Conservation (phyloP, 805 yeast genomes). For the Wickerhamiella vanderwaltii region DNA sequence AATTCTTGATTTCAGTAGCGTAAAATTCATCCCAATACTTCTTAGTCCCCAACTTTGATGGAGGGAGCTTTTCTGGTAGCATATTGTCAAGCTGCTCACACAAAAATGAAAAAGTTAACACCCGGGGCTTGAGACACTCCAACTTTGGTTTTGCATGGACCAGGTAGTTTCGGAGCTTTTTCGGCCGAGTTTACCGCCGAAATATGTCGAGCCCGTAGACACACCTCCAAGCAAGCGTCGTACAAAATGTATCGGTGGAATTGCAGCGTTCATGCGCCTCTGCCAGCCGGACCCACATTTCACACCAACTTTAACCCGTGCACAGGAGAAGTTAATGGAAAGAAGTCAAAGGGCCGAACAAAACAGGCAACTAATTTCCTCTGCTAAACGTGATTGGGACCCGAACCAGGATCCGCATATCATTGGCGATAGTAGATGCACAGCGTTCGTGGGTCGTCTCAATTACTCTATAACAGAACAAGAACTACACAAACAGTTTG, state of each 20-base stretch:
- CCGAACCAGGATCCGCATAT: slow-evolving; percentile 47
- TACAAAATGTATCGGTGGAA: background rate
- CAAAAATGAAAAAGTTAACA: no score
- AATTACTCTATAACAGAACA: slow-evolving; percentile 52
- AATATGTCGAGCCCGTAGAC: background rate
- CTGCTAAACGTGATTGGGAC: no score
- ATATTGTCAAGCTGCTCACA: no score
- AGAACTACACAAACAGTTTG: slow-evolving; percentile 52
- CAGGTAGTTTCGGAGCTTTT: slow-evolving; percentile 3
- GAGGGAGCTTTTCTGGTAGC: slow-evolving; percentile 36
- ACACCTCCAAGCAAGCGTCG: background rate
- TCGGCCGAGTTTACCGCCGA: slow-evolving; percentile 2
- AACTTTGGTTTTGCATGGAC: slow-evolving; percentile 1
- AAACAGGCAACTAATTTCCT: no score
- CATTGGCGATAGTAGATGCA: slow-evolving; percentile 60
- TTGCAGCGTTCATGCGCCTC: background rate
- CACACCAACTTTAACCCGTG: background rate
- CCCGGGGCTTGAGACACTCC: no score
- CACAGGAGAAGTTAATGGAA: no score
- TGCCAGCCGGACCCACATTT: slow-evolving; percentile 9
- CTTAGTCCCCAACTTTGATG: slow-evolving; percentile 77
- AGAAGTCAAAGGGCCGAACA: no score
- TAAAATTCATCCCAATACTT: slow-evolving; percentile 90
- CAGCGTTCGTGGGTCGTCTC: slow-evolving; percentile 67
- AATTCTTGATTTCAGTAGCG: slow-evolving; percentile 57